Percentiles rank a stretch among this genome's conserved stretches.
These are phyloP conservation scores for Ceratocystis lukuohia DNA, from an alignment of 2,329 filamentous ascomycete species.

Conservation along the genomic window DNA sequence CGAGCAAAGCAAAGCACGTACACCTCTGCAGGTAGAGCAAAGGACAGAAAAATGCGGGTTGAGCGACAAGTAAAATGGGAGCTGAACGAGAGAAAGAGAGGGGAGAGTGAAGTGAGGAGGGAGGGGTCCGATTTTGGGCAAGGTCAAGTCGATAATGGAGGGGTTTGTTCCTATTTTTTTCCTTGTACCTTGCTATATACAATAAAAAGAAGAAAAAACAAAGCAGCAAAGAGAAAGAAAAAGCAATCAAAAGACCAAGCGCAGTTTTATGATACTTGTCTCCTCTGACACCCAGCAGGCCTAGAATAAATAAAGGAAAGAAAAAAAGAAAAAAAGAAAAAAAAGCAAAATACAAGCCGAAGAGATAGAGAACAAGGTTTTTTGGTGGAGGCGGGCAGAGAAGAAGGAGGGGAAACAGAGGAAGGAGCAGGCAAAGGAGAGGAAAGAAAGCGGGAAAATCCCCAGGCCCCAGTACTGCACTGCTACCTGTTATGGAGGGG, in stretches of 20 bases:
- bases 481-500: not conserved
- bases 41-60: not conserved
- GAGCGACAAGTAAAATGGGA: not conserved
- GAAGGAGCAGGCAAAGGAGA: not conserved
- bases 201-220: not conserved
- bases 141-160: constrained; percentile 1
- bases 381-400: not conserved
- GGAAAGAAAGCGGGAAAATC: not conserved
- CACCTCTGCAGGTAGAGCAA: not conserved
- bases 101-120: not conserved
- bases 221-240: not conserved
- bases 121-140: not conserved
- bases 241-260: not conserved
- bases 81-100: not conserved
- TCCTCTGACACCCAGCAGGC: not conserved
- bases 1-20: not conserved
- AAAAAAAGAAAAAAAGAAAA: not conserved
- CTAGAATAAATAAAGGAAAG: not conserved
- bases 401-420: not conserved
- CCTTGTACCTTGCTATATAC: not conserved
- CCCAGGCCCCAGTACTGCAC: not conserved
- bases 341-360: not conserved
- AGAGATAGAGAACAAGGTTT: not conserved
- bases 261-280: not conserved
- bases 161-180: not conserved